These are phyloP conservation scores for Pseudogymnoascus sp. DNA, from an alignment of 2,329 filamentous ascomycete genomes.

Conservation along the genomic window DNA sequence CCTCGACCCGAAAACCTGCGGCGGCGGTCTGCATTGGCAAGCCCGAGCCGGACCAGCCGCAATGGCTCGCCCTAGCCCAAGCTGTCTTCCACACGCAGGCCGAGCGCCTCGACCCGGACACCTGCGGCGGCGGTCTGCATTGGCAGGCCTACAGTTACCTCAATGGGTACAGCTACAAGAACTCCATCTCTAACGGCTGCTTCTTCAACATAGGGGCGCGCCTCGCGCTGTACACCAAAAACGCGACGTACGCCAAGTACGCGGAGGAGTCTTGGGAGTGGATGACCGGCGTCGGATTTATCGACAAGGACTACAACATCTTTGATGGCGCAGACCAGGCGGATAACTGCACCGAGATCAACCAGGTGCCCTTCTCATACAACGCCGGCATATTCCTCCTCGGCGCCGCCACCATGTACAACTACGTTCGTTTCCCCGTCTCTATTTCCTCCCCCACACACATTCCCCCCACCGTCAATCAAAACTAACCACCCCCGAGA, in stretches of 20 bases:
- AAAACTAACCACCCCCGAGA: slow-evolving; percentile 18
- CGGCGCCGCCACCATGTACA: slow-evolving; percentile 42
- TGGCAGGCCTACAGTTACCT: slow-evolving; percentile 86
- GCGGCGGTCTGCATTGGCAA: slow-evolving; percentile 73
- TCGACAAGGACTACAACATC: slow-evolving; percentile 47
- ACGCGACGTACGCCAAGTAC: slow-evolving; percentile 70
- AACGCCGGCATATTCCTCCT: slow-evolving; percentile 61
- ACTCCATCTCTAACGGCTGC: slow-evolving; percentile 53
- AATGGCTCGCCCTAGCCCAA: slow-evolving; percentile 65
- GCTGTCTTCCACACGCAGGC: slow-evolving; percentile 75
- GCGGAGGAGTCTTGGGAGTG: slow-evolving; percentile 65
- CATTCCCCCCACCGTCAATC: not conserved
- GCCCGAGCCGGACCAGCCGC: no score
- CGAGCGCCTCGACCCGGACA: slow-evolving; percentile 56
- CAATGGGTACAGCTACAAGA: slow-evolving; percentile 70
- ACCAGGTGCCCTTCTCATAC: slow-evolving; percentile 61
- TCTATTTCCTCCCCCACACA: no score
- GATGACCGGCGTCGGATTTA: slow-evolving; percentile 50
- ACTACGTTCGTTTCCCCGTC: slow-evolving; percentile 39
- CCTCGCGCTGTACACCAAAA: slow-evolving; percentile 67
- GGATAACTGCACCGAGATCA: slow-evolving; percentile 49
- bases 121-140: slow-evolving; percentile 65
- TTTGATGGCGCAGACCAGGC: slow-evolving; percentile 53
- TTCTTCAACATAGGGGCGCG: slow-evolving; percentile 58
- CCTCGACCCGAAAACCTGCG: slow-evolving; percentile 60